Evolutionary conservation across 2,329 filamentous ascomycete genomes (phyloP), one percentile per base, ranked within the genome.

Genomic region (Pseudogymnoascus sp.): DNA sequence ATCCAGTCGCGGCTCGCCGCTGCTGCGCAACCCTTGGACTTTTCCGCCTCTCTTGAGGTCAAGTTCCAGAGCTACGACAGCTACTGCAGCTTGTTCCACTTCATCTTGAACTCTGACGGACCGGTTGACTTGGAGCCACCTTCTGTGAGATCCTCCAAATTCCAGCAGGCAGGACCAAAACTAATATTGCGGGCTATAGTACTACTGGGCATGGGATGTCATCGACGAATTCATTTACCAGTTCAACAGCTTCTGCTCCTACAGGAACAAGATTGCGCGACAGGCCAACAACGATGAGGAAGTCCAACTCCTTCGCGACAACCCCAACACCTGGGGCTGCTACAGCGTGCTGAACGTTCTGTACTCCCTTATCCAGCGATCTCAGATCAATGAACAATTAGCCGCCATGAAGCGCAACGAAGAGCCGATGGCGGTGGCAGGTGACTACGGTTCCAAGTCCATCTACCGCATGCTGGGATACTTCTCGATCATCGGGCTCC

Each of bases 171-270:
- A 37, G 13, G 30, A 34, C 19, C 33, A 13, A 37, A 35, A 57
- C 55, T 57, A 57, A 57, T 28, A 12, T 35, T 37, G 19, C 55
- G 15, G 45, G 45, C 59, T 55, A 45, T 73, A 97, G 90, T 95
- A 96, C 79, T 96, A 92, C 80, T 99, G 94, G 94, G 94, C 94
- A 39, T 99, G 94, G 94, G 94, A 99, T 75, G 92, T 97, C 67
- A 96, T 99, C 77, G 94, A 99, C 75, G 94, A 99, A 77, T 99
- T 99, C 80, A 97, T 99, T 78, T 99, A 99, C 81, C 94, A 99
- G 76, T 99, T 99, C 82, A 96, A 99, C 82, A 95, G 92, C 62
- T 99, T 99, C 82, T 97, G 91, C 74, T 90, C 91, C 64, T 96
- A 96, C 82, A 86, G 94, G 71, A 91, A 95, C 75, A 87, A 91